Evolutionary conservation across 2,329 filamentous ascomycete species (phyloP).

Genomic region (Scleromitrula shiraiana): DNA sequence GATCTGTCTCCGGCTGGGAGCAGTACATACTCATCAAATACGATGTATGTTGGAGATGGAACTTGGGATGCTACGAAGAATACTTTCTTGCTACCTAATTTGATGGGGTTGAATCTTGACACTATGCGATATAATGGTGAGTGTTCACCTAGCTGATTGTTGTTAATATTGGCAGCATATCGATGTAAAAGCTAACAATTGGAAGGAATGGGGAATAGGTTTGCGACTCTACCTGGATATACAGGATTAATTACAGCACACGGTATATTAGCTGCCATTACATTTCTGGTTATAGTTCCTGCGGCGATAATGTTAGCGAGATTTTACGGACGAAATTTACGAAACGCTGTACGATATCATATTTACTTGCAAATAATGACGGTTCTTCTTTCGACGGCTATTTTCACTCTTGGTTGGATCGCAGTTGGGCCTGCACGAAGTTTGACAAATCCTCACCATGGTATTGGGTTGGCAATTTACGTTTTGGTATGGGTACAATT

Average conservation of each 20-base stretch:
- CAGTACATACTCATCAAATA: conserved; percentile 64
- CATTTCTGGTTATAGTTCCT: conserved; percentile 68
- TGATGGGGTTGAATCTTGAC: conserved; percentile 68
- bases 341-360: conserved; percentile 58
- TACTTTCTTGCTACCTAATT: conserved; percentile 69
- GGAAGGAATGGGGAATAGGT: conserved; percentile 71
- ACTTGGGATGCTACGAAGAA: conserved; percentile 76
- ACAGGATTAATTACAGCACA: conserved; percentile 63
- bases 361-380: conserved; percentile 67
- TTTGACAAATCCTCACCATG: conserved; percentile 76
- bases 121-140: conserved; percentile 79
- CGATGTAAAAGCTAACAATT: background rate
- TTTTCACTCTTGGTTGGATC: conserved; percentile 69
- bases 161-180: conserved; percentile 11
- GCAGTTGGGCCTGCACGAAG: conserved; percentile 66
- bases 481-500: conserved; percentile 64
- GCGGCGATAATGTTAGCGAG: conserved; percentile 64
- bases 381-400: conserved; percentile 58
- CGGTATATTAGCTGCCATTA: conserved; percentile 61
- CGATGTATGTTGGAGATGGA: conserved; percentile 71
- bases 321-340: conserved; percentile 57
- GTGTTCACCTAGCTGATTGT: conserved; percentile 13
- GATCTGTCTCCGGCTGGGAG: conserved; percentile 51
- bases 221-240: conserved; percentile 61
- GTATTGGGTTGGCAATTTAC: conserved; percentile 74